Base-by-base conservation (phyloP, 495 filamentous ascomycete species). In the Penicillium atrosanguineum region DNA sequence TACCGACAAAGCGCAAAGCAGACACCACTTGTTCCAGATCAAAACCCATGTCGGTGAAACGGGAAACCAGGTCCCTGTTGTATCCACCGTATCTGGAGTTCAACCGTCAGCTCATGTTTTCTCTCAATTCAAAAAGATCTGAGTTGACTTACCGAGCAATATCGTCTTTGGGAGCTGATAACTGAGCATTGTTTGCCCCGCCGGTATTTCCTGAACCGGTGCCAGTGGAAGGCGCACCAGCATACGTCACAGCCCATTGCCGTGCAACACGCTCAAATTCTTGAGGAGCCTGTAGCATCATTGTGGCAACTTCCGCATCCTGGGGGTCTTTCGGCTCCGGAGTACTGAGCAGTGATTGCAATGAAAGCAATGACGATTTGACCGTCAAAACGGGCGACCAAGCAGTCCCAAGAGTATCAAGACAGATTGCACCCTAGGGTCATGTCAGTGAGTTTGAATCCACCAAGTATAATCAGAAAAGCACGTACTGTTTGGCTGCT, bases 381-480 rank as follows among this genome's bases (percentile, higher is more conserved):
- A 98, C 91, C 2, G 92, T 98, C 42, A 96, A 81, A 14, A 97
- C 91, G 0, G 94, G 94, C 6, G 91, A 94, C 94, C 94, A 98
- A 54, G 87, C 89, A 29, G 82, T 75, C 12, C 89, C 87, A 16
- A 98, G 83, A 0, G 92, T 98, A 63, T 98, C 94, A 42, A 98
- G 87, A 68, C 94, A 98, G 65, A 98, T 98, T 18, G 94, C 95
- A 16, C 94, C 94, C 93, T 97, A 46, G 16, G 50, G 16, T 9
- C 28, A 6, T 44, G 38, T 38, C 20, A 26, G 49, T 52, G 11
- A 36, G 38, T 31, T 2, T 3, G 3, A 8, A 8, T 15, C 12
- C 31, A 23, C 31, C 9, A 14, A 34, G 12, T 34, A 14, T 14
- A 23, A 23, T 34, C 12, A 2, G 31, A 6, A n/a, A 41, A 9